Base-by-base conservation (phyloP, 805 yeast genomes). In the Ogataea nonfermentans region DNA sequence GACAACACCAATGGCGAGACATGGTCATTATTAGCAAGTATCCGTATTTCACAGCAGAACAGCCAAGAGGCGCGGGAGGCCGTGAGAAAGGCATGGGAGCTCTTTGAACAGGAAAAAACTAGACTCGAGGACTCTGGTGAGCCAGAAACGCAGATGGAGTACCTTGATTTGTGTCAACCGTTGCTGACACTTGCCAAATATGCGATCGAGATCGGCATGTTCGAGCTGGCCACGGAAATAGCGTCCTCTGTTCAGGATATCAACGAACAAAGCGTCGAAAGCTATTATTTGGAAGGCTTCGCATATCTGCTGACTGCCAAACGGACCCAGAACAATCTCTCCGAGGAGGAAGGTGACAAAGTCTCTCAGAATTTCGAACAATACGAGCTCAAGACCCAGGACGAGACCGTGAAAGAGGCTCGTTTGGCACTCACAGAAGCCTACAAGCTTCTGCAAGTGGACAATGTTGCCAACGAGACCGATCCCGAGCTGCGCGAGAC, bases 41-140 rank as follows among this genome's bases (percentile, higher is more conserved):
- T 93, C 44, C 74, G 95, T 44, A 88, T 91, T 32, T 85, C 96
- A 6, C 98, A 93, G 62, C 89, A 82, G 57, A 68, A 79, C 36
- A 71, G 67, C 28, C 71, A 72, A 0, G 96, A 89, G 6, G 98
- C 98, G 9, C 62, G 65, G 33, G 70, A 72, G 17, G 89, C 93
- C 1, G 67, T 90, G 35, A 40, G 47, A 10, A 74, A 76, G 53
- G 71, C 96, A 1, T 88, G 96, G 96, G 72, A 70, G 19, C 67
- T 84, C 37, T 87, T 82, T 55, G 69, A 70, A 29, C 44, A 48
- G 12, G 78, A 70, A 51, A 82, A 81, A 55, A 59, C 64, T 8
- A 45, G 44, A 3, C 63, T 81, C 35, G 82, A 76, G 47, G 65
- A 67, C 14, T 54, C 64, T 10, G 27, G 40, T 11, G 44, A 47